phyloP scores from a whole-genome alignment of 1,284 basidiomycete species.

The Coniferiporia sulphurascens region DNA sequence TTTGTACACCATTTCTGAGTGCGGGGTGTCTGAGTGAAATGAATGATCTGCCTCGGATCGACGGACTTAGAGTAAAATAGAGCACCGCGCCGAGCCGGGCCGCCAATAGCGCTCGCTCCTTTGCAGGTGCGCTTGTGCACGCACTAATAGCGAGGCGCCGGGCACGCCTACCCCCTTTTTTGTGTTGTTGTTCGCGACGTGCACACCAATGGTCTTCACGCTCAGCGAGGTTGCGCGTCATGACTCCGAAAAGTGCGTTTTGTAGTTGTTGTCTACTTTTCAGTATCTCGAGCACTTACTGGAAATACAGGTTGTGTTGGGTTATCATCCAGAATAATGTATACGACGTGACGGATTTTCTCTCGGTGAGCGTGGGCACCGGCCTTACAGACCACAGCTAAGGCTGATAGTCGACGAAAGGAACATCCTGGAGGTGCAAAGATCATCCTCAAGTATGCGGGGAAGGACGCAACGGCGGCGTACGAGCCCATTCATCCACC shows the following conservation, averaged over 20 bases:
- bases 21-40: background rate
- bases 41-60: background rate
- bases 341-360: constrained; percentile 84
- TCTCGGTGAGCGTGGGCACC: constrained; percentile 42
- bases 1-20: too few species aligned
- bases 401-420: constrained; percentile 30
- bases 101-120: background rate
- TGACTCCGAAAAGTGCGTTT: constrained; percentile 43
- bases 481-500: constrained; percentile 74
- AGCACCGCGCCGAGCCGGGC: background rate
- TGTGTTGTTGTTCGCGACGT: background rate
- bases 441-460: constrained; percentile 77
- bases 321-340: constrained; percentile 76
- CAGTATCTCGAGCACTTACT: constrained; percentile 1
- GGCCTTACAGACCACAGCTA: background rate
- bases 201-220: constrained; percentile 24
- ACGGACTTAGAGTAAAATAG: background rate
- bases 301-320: constrained; percentile 63
- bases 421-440: constrained; percentile 79
- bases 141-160: background rate
- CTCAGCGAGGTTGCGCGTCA: constrained; percentile 48
- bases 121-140: background rate
- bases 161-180: background rate
- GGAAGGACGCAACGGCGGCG: constrained; percentile 69
- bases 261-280: background rate